phyloP scores from a whole-genome alignment of 345 rosid species.

The Arabidopsis suecica region DNA sequence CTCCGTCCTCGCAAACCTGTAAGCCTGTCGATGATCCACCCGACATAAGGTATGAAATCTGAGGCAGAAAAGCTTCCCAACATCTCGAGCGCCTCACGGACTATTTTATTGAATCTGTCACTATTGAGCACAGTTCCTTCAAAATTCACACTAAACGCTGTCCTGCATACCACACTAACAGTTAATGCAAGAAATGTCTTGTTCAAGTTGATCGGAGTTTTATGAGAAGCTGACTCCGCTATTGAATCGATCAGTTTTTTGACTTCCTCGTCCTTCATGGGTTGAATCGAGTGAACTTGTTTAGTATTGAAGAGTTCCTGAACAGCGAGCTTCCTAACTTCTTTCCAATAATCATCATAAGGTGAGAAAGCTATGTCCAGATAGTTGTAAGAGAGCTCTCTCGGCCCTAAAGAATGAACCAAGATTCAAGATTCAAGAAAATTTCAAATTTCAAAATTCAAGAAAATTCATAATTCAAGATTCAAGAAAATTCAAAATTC shows the following conservation, averaged over 20 bases:
- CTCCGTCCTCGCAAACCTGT: conserved; percentile 43
- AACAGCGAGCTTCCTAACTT: conserved; percentile 46
- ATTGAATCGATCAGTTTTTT: conserved; percentile 46
- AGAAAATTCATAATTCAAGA: no score
- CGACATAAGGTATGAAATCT: conserved; percentile 51
- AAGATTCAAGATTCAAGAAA: conserved; percentile 6
- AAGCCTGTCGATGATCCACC: conserved; percentile 52
- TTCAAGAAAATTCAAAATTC: no score
- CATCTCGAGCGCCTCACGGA: conserved; percentile 48
- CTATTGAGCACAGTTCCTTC: conserved; percentile 42
- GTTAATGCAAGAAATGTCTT: conserved; percentile 40
- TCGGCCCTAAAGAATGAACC: conserved; percentile 32
- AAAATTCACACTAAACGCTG: conserved; percentile 53
- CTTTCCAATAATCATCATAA: conserved; percentile 51
- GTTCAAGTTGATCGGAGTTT: conserved; percentile 39
- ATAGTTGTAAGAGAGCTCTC: conserved; percentile 52
- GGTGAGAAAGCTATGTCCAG: conserved; percentile 56
- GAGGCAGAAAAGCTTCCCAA: conserved; percentile 48
- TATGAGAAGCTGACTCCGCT: conserved; percentile 18
- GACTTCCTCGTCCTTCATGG: conserved; percentile 54
- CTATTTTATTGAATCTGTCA: conserved; percentile 37
- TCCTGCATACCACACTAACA: conserved; percentile 41
- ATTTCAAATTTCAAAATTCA: neutral
- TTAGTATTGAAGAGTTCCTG: conserved; percentile 51
- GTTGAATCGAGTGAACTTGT: conserved; percentile 44